These are phyloP conservation scores for Fragaria ananassa DNA, from an alignment of 306 rosid species.

Conservation along the genomic window DNA sequence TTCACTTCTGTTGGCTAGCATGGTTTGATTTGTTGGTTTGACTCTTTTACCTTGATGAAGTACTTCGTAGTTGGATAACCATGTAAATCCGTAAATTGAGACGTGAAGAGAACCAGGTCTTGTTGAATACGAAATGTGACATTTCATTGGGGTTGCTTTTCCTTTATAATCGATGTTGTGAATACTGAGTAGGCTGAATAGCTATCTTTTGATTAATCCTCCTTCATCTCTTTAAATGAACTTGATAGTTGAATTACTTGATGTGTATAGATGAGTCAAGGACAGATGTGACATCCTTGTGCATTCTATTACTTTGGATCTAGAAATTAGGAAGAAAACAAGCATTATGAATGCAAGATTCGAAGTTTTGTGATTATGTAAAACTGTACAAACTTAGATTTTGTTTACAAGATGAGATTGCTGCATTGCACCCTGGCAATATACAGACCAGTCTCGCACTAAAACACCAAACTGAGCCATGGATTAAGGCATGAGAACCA, in stretches of 20 bases:
- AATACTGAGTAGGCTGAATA: background rate
- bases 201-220: background rate
- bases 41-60: background rate
- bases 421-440: background rate
- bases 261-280: background rate
- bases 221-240: background rate
- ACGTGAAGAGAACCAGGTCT: background rate
- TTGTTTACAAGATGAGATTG: conserved; percentile 4
- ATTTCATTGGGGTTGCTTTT: background rate
- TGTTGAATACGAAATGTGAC: background rate
- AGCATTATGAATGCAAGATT: background rate
- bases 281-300: background rate
- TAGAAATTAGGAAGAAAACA: background rate
- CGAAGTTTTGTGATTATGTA: background rate
- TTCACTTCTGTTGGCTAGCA: conserved; percentile 4
- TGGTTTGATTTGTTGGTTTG: conserved; percentile 12
- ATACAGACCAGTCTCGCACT: background rate
- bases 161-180: background rate
- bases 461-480: background rate
- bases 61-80: background rate
- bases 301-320: background rate
- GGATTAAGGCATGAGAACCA: conserved; percentile 7
- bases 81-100: background rate
- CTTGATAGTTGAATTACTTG: background rate
- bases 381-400: background rate